Base-by-base conservation (phyloP, 805 yeast genomes). In the Metschnikowia baotianmanensis region DNA sequence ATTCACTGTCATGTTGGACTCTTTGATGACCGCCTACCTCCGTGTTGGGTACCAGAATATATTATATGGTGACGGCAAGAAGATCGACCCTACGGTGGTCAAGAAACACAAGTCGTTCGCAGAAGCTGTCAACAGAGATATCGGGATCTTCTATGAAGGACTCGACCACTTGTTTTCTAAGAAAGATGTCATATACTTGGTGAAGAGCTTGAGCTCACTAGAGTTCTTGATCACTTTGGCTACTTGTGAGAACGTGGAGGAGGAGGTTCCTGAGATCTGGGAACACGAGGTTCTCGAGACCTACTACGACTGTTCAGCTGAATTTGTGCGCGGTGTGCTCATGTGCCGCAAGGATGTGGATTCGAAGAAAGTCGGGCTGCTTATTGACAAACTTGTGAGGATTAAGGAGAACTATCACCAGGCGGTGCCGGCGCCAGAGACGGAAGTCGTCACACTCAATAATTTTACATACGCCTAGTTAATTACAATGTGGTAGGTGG, bases 221-320 rank as follows among this genome's bases (percentile, higher is more conserved):
- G 75, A 69, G 46, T 63, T 62, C 39, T 56, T 69, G 42, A 63
- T 60, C n/a, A 63, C 61, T 42, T 52, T 69, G 32, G 72, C 62
- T 8, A 65, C 68, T 3, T 64, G 69, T 50, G 67, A 59, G n/a
- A 58, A 65, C 31, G 64, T 70, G 7, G 36, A 51, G 45, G 56
- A 50, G 18, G 51, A 52, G 13, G 62, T 68, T 10, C 71, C 73
- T 2, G 65, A 61, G 20, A 70, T 76, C 40, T 85, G 89, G 81
- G 71, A 70, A 53, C 60, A 53, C 40, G 78, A 74, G 31, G 75
- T 85, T 27, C 65, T 88, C 38, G 67, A 69, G 10, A 75, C 74
- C 29, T 88, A 82, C 66, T 82, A 87, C 65, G 89, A 87, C 58
- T 81, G 90, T 43, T 89, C 95, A 0, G 63, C 82, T 6, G 82